phyloP scores from a whole-genome alignment of 2,329 filamentous ascomycete genomes.

The Sporothrix pallida region DNA sequence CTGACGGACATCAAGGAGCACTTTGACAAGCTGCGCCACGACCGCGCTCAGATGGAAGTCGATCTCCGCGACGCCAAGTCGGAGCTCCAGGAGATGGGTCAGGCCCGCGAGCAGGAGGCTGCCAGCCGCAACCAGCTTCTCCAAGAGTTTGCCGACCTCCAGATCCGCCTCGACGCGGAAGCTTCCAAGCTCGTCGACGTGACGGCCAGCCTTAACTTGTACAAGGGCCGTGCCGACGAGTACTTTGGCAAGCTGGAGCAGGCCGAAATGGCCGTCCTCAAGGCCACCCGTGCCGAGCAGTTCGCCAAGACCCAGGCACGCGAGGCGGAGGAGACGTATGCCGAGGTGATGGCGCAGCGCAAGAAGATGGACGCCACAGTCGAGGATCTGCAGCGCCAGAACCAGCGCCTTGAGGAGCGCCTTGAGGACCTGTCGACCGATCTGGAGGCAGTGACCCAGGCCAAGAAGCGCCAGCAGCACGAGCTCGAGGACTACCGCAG shows the following conservation, averaged over 20 bases:
- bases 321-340: slow-evolving; percentile 90
- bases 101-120: slow-evolving; percentile 83
- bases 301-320: slow-evolving; percentile 89
- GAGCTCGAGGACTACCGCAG: slow-evolving; percentile 97
- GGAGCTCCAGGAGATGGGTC: slow-evolving; percentile 79
- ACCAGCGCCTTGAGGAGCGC: slow-evolving; percentile 87
- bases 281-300: slow-evolving; percentile 88
- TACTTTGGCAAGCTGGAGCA: slow-evolving; percentile 98
- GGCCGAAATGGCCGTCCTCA: slow-evolving; percentile 92
- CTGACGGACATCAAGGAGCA: slow-evolving; percentile 84
- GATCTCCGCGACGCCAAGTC: slow-evolving; percentile 84
- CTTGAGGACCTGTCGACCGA: slow-evolving; percentile 92
- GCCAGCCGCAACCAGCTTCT: slow-evolving; percentile 87
- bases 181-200: slow-evolving; percentile 84
- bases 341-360: slow-evolving; percentile 87
- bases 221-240: slow-evolving; percentile 91
- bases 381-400: slow-evolving; percentile 88
- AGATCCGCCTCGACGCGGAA: slow-evolving; percentile 90
- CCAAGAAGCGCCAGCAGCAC: slow-evolving; percentile 93
- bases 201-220: slow-evolving; percentile 80
- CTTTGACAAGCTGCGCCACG: slow-evolving; percentile 84
- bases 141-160: slow-evolving; percentile 90
- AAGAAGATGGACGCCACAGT: slow-evolving; percentile 86
- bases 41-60: slow-evolving; percentile 78
- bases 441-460: slow-evolving; percentile 80